Percentiles rank a stretch among this genome's conserved stretches.
phyloP scores from a whole-genome alignment of 257 asterid genomes.

The Paraleonurus japonicus region DNA sequence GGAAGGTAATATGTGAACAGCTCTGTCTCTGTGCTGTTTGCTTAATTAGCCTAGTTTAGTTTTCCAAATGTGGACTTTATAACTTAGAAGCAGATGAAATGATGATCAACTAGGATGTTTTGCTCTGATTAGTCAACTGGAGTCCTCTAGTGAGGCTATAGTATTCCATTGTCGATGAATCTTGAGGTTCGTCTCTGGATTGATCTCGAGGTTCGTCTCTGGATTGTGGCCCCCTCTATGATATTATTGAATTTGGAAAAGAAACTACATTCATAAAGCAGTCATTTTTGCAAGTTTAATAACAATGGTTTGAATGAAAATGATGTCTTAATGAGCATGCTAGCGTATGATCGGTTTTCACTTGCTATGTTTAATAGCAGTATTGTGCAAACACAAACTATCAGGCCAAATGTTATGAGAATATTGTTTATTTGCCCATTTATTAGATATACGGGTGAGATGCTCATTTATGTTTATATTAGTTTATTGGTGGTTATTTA shows the following conservation, averaged over 20 bases:
- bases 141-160: too few relatives aligned
- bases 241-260: neutral
- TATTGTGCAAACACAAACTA: neutral
- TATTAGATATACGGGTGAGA: neutral
- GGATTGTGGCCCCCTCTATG: neutral
- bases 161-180: too few relatives aligned
- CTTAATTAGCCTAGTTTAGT: neutral
- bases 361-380: too few relatives aligned
- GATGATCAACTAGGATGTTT: neutral
- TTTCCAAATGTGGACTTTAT: neutral
- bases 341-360: too few relatives aligned
- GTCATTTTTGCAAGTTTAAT: neutral
- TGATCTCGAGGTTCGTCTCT: too few relatives aligned
- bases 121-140: neutral
- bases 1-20: conserved; percentile 39
- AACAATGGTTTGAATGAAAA: neutral
- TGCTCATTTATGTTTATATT: neutral
- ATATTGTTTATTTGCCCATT: neutral
- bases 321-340: neutral
- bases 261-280: neutral
- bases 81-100: neutral
- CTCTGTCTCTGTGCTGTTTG: neutral
- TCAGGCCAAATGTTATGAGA: neutral
- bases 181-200: too few relatives aligned
- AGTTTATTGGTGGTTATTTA: neutral